These are phyloP conservation scores for Colletotrichum echinochloae DNA, from an alignment of 2,329 filamentous ascomycete species.

Conservation along the genomic window DNA sequence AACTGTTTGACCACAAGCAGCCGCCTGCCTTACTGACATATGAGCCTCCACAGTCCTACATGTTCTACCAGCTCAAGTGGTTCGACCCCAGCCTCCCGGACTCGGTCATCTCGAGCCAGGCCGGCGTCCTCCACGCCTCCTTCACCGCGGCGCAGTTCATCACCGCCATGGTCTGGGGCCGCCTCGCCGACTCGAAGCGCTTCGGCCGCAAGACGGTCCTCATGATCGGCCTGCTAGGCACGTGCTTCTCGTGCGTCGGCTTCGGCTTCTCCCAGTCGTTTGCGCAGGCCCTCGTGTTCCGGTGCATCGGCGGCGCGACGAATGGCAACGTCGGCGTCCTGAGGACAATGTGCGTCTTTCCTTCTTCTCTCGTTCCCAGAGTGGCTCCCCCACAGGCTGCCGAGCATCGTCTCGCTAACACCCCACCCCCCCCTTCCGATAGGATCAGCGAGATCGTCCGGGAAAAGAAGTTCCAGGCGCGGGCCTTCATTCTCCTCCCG, in stretches of 20 bases:
- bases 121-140: constrained; percentile 80
- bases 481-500: constrained; percentile 60
- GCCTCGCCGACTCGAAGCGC: constrained; percentile 71
- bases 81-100: constrained; percentile 69
- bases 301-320: constrained; percentile 71
- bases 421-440: no score
- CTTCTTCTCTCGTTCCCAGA: constrained; percentile 33
- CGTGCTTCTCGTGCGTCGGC: constrained; percentile 71
- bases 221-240: constrained; percentile 80
- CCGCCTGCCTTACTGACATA: not conserved
- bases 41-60: constrained; percentile 68
- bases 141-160: constrained; percentile 87
- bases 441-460: constrained; percentile 60
- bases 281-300: constrained; percentile 72
- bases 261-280: constrained; percentile 80
- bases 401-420: not conserved
- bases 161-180: constrained; percentile 86
- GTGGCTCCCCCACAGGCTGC: constrained; percentile 56
- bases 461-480: constrained; percentile 61
- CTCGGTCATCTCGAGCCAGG: constrained; percentile 79
- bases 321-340: constrained; percentile 64
- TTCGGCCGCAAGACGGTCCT: constrained; percentile 83
- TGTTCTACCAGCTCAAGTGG: constrained; percentile 90
- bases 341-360: constrained; percentile 69
- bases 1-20: not conserved